A percentile compares a stretch with the other conserved stretches of the same genome.
Evolutionary conservation across 768 basidiomycete genomes (phyloP).

Genomic region (Pseudohyphozyma bogoriensis): DNA sequence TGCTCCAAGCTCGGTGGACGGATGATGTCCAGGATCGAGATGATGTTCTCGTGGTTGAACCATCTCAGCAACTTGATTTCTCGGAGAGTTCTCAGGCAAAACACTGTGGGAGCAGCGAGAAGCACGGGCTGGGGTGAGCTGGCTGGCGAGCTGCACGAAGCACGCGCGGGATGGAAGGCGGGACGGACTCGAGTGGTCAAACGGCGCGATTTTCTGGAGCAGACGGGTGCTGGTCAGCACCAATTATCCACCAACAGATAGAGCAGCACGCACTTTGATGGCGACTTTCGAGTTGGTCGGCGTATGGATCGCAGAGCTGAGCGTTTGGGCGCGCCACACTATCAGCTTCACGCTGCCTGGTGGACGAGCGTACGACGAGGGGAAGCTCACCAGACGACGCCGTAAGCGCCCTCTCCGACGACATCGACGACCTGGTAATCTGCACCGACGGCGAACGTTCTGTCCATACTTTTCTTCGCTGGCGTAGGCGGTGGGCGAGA

Average conservation of each 20-base stretch:
- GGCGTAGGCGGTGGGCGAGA: too few species aligned
- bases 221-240: neutral
- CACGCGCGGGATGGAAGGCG: neutral
- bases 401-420: constrained; percentile 40
- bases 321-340: neutral
- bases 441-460: constrained; percentile 29
- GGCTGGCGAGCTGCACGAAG: neutral
- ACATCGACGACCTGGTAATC: constrained; percentile 32
- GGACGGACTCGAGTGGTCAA: constrained; percentile 63
- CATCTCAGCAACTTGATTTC: constrained; percentile 65
- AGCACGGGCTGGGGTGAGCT: neutral
- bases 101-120: constrained; percentile 44
- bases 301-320: constrained; percentile 66
- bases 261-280: constrained; percentile 49
- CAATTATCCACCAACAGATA: neutral
- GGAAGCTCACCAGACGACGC: constrained; percentile 61
- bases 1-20: constrained; percentile 66
- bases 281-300: constrained; percentile 85
- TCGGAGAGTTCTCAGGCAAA: constrained; percentile 72
- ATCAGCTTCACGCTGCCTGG: neutral
- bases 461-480: constrained; percentile 15
- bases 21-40: constrained; percentile 80
- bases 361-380: neutral
- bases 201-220: constrained; percentile 67
- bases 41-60: constrained; percentile 54